Base-by-base conservation (phyloP, 1,284 basidiomycete genomes). In the Trichosporon asahii region DNA sequence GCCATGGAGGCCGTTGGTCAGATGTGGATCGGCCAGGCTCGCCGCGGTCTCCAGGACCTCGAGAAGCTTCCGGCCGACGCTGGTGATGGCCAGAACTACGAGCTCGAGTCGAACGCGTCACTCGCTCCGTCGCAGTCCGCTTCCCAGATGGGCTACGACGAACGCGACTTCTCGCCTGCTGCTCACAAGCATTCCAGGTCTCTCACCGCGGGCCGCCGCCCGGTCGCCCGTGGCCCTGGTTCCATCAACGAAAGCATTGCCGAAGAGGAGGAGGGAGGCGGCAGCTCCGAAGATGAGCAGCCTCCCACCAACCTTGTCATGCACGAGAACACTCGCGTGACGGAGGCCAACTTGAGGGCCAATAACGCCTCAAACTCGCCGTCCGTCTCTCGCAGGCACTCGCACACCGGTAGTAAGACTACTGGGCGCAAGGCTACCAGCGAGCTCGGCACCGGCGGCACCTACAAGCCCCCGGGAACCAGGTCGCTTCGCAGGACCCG, bases 111-210 rank as follows among this genome's bases (percentile, higher is more conserved):
- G 25, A 84, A 84, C 74, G 80, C 78, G n/a, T 84, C 83, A 0
- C 72, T 84, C n/a, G 82, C 82, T 0, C 83, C 83, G 0, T 84
- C 82, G 0, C 82, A 84, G 74, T 84, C 83, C 15, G 83, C 83
- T 2, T 84, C 83, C 3, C 80, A 83, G 70, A 76, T 80, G 18
- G 80, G 79, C 18, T 79, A 79, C 66, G 78, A 80, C 31, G 80
- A 82, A 63, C 61, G 64, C 14, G 66, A 64, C 37, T 21, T 27
- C 21, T 37, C 55, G 25, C 64, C 46, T 35, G 60, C 40, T 12
- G 14, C 40, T 2, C 33, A 61, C 12, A 64, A 57, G 40, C 60
- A 46, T 6, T 57, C 64, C 7, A 29, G 60, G 46, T 66, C 44
- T n/a, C 37, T 64, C 55, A 64, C 35, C 23, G 70, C 70, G 31